phyloP scores from a whole-genome alignment of 2,329 filamentous ascomycete genomes.

The Claviceps pazoutovae region DNA sequence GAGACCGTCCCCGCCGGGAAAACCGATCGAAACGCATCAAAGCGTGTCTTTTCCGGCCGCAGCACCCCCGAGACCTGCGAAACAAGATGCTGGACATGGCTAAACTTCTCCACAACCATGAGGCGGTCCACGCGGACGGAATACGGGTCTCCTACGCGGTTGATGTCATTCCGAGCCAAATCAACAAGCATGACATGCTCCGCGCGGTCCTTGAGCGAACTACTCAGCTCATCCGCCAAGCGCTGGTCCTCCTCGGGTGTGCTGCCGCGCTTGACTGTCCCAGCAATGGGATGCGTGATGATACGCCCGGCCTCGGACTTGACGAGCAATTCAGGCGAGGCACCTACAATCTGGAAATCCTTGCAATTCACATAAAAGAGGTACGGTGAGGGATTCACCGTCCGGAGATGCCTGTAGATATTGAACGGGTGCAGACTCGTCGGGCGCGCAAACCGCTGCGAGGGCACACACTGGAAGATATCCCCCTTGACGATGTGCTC shows the following conservation, averaged over 20 bases:
- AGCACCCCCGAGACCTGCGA: constrained; percentile 91
- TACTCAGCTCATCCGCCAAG: constrained; percentile 62
- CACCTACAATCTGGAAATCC: constrained; percentile 89
- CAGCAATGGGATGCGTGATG: constrained; percentile 93
- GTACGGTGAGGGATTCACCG: constrained; percentile 95
- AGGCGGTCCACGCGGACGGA: constrained; percentile 83
- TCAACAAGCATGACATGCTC: constrained; percentile 98
- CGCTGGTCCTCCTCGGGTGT: constrained; percentile 68
- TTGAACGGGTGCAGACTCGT: constrained; percentile 94
- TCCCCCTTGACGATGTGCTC: constrained; percentile 82
- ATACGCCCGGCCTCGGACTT: constrained; percentile 78
- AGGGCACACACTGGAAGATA: constrained; percentile 96
- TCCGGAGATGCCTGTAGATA: constrained; percentile 88
- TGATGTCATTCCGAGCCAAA: constrained; percentile 89
- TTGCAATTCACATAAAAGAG: constrained; percentile 90
- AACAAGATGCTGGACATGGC: constrained; percentile 92
- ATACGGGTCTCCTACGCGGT: constrained; percentile 82
- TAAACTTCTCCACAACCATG: constrained; percentile 91
- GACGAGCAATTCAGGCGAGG: constrained; percentile 86
- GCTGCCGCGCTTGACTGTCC: constrained; percentile 78
- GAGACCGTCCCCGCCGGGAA: constrained; percentile 95
- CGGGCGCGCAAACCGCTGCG: constrained; percentile 79
- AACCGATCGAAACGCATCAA: constrained; percentile 90
- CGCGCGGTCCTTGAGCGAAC: constrained; percentile 78
- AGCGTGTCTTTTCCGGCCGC: constrained; percentile 69